A percentile compares a stretch with the other conserved stretches of the same genome.
phyloP scores from a whole-genome alignment of 1,284 basidiomycete species.

The Puccinia polysora region DNA sequence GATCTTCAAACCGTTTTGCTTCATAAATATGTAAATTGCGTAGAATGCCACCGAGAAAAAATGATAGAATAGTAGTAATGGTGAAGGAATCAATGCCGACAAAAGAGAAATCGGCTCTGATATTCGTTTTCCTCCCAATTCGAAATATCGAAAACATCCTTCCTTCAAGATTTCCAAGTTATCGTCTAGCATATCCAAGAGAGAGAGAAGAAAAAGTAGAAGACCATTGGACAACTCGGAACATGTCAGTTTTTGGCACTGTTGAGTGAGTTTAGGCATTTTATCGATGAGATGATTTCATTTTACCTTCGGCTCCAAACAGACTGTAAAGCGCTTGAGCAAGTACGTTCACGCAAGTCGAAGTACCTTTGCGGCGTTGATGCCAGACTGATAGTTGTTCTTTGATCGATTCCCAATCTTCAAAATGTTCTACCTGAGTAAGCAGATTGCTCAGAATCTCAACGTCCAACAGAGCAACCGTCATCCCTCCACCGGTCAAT shows the following conservation, averaged over 20 bases:
- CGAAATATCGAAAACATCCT: slow-evolving; percentile 98
- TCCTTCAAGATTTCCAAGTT: slow-evolving; percentile 75
- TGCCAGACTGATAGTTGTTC: slow-evolving; percentile 68
- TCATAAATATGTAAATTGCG: slow-evolving; percentile 69
- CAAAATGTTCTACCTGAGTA: slow-evolving; percentile 53
- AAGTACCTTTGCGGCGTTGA: slow-evolving; percentile 73
- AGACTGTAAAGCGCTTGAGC: slow-evolving; percentile 86
- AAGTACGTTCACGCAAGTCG: slow-evolving; percentile 80
- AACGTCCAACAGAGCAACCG: slow-evolving; percentile 80
- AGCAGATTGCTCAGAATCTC: slow-evolving; percentile 68
- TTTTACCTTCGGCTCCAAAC: slow-evolving; percentile 65
- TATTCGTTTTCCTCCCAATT: slow-evolving; percentile 82
- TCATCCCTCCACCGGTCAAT: slow-evolving; percentile 92
- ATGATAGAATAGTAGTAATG: slow-evolving; percentile 74
- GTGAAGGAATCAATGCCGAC: slow-evolving; percentile 69
- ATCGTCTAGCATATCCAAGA: slow-evolving; percentile 57
- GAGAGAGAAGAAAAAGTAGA: no score
- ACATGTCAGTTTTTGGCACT: neutral
- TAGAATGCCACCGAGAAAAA: slow-evolving; percentile 96
- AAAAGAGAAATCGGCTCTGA: slow-evolving; percentile 81
- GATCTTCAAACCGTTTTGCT: slow-evolving; percentile 55
- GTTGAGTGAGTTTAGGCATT: no score
- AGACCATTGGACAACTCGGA: neutral
- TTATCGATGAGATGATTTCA: no score
- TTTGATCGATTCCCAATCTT: slow-evolving; percentile 64